Percentiles rank a stretch among this genome's conserved stretches.
These are phyloP conservation scores for Skeletonema tropicum DNA, from an alignment of 108 stramenopile species.

Conservation along the genomic window DNA sequence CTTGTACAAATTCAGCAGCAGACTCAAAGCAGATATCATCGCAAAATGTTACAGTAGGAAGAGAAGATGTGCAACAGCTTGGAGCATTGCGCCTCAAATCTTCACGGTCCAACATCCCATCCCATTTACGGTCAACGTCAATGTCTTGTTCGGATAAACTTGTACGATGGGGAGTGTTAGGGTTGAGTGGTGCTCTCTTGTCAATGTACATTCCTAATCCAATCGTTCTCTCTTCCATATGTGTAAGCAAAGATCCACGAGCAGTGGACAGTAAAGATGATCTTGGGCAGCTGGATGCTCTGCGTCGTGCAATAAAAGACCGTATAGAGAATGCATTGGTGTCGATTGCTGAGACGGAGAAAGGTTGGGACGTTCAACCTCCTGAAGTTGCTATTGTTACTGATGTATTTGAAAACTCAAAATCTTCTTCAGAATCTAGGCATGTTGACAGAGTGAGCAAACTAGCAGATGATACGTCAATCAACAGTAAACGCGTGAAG, in stretches of 20 bases:
- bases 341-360: not conserved
- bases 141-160: constrained; percentile 95
- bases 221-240: constrained; percentile 60
- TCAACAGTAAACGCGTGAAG: not conserved
- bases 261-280: constrained; percentile 21
- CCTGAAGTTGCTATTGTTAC: constrained; percentile 55
- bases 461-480: not conserved
- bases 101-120: constrained; percentile 85
- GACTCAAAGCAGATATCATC: not conserved
- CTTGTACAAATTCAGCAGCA: constrained; percentile 9
- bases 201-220: constrained; percentile 52
- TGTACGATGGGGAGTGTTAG: constrained; percentile 81
- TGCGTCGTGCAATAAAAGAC: constrained; percentile 61
- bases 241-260: constrained; percentile 72
- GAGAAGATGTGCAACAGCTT: constrained; percentile 69
- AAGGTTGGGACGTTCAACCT: constrained; percentile 14
- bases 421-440: constrained; percentile 35
- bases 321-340: constrained; percentile 47
- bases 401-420: constrained; percentile 34
- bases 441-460: constrained; percentile 7
- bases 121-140: constrained; percentile 70
- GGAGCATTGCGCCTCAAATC: constrained; percentile 88
- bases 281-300: constrained; percentile 52
- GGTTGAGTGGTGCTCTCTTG: constrained; percentile 74
- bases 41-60: constrained; percentile 39